These are phyloP conservation scores for Stentor roeselii DNA, from an alignment of 73 alveolate genomes.

Conservation along the genomic window DNA sequence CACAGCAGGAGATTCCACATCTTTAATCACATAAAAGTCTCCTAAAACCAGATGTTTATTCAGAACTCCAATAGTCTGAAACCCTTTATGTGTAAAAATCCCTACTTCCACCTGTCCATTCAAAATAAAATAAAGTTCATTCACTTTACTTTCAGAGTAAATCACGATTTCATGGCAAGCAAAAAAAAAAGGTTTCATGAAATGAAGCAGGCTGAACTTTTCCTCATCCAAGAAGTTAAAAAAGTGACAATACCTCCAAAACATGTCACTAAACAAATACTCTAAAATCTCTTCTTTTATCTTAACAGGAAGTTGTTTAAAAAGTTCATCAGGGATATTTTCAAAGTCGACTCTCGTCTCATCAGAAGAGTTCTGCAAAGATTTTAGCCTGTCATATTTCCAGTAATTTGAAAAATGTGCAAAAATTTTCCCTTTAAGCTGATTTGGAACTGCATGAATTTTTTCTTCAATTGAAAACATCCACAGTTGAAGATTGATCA, in stretches of 20 bases:
- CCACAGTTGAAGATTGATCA: background rate
- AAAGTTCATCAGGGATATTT: background rate
- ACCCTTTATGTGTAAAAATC: no score
- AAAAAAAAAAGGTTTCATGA: background rate
- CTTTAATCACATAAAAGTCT: background rate
- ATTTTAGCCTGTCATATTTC: background rate
- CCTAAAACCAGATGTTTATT: background rate
- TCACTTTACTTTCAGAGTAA: background rate
- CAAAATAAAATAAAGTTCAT: background rate
- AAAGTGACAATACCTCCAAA: background rate
- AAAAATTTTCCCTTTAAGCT: background rate
- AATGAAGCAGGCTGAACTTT: background rate
- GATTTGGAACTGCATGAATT: background rate
- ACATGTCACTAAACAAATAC: background rate
- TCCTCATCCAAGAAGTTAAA: background rate
- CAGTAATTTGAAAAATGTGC: background rate
- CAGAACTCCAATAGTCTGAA: background rate
- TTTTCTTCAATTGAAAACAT: background rate
- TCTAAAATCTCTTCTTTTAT: background rate
- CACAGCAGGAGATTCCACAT: background rate
- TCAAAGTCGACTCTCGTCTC: background rate
- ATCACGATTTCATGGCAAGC: background rate
- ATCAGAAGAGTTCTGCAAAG: background rate
- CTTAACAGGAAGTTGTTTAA: background rate
- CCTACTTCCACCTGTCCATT: background rate